These are phyloP conservation scores for Aspergillus ochraceoroseus DNA, from an alignment of 2,329 filamentous ascomycete genomes.

Conservation along the genomic window DNA sequence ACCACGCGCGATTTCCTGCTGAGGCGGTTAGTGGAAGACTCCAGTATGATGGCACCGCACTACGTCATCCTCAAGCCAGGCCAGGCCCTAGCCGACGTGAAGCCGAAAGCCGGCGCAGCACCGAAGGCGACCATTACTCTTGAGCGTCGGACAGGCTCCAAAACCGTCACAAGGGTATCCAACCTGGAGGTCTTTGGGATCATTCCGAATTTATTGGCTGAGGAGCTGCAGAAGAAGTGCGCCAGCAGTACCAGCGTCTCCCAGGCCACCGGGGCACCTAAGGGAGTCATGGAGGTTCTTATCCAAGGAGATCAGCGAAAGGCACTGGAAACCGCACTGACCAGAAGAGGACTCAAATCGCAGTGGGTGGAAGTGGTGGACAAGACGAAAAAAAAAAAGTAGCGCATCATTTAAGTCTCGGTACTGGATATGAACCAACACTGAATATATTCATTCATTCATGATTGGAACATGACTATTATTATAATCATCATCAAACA, in stretches of 20 bases:
- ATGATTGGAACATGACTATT: neutral
- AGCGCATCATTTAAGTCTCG: conserved; percentile 4
- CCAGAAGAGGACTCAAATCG: conserved; percentile 54
- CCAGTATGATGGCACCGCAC: conserved; percentile 49
- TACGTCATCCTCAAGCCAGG: conserved; percentile 51
- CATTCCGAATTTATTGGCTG: conserved; percentile 55
- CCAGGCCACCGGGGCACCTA: conserved; percentile 57
- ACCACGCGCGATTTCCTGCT: conserved; percentile 58
- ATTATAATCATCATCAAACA: no score
- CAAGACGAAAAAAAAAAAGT: conserved; percentile 64
- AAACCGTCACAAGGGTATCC: conserved; percentile 59
- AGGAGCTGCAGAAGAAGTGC: conserved; percentile 63
- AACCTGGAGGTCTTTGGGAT: conserved; percentile 60
- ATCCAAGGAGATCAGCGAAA: conserved; percentile 63
- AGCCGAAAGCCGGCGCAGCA: conserved; percentile 57
- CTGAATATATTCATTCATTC: neutral
- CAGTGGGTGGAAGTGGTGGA: conserved; percentile 62
- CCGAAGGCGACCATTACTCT: conserved; percentile 58
- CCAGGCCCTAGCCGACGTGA: conserved; percentile 44
- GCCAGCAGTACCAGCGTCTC: conserved; percentile 63
- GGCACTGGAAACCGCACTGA: conserved; percentile 56
- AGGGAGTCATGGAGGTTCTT: conserved; percentile 62
- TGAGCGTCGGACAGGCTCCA: conserved; percentile 62
- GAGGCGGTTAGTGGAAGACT: conserved; percentile 53
- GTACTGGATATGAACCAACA: no score